These are phyloP conservation scores for Dictyostelium brefeldianum DNA, from an alignment of 78 protist species.

Conservation along the genomic window DNA sequence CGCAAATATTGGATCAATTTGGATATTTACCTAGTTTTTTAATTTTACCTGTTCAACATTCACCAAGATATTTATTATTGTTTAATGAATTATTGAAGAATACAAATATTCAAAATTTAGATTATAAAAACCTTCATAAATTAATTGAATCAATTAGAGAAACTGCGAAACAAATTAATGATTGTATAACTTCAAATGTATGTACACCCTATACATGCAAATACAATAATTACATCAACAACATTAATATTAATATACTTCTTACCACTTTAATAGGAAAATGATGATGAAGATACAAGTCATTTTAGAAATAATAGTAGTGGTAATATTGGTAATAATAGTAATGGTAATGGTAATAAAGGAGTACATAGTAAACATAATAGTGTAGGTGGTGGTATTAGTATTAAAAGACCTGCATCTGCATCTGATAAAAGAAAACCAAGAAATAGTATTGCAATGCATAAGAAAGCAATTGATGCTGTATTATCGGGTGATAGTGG, in stretches of 20 bases:
- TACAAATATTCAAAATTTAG: constrained; percentile 66
- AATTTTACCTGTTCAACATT: constrained; percentile 70
- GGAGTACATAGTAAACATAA: background rate
- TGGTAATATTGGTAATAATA: background rate
- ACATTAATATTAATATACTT: background rate
- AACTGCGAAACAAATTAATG: constrained; percentile 52
- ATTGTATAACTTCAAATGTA: constrained; percentile 55
- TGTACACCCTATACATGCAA: background rate
- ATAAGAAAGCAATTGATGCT: constrained; percentile 70
- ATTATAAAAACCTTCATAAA: constrained; percentile 15
- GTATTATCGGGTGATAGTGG: constrained; percentile 2
- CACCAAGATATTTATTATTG: constrained; percentile 72
- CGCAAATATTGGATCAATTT: constrained; percentile 12
- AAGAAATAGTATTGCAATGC: constrained; percentile 60
- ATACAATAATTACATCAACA: background rate
- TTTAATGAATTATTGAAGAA: constrained; percentile 38
- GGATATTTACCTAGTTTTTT: constrained; percentile 67
- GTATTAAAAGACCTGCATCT: constrained; percentile 59
- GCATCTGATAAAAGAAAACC: constrained; percentile 71
- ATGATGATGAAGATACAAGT: constrained; percentile 45
- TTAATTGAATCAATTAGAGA: constrained; percentile 23
- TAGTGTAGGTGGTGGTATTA: background rate
- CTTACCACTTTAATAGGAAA: background rate
- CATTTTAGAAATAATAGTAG: background rate
- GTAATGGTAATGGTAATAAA: background rate